These are phyloP conservation scores for Zarea fungicola DNA, from an alignment of 2,329 filamentous ascomycete genomes.

Conservation along the genomic window DNA sequence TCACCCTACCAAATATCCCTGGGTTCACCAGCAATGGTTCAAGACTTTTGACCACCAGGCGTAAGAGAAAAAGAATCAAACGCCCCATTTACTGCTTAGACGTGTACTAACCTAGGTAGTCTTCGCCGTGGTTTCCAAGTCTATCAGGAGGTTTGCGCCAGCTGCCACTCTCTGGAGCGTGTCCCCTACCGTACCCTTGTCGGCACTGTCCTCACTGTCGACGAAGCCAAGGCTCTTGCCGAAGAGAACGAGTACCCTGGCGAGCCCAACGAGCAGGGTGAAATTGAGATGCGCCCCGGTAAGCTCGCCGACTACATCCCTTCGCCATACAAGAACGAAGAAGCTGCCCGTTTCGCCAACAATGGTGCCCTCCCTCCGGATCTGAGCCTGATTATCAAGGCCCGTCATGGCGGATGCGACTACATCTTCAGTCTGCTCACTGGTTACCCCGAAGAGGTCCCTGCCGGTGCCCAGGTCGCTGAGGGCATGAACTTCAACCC, in stretches of 20 bases:
- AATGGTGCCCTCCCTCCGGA: conserved; percentile 96
- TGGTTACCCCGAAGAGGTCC: conserved; percentile 94
- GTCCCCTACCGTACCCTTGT: conserved; percentile 91
- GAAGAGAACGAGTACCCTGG: conserved; percentile 98
- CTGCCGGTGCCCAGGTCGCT: conserved; percentile 78
- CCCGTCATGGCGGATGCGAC: conserved; percentile 92
- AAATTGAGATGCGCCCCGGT: conserved; percentile 96
- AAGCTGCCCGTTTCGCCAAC: conserved; percentile 96
- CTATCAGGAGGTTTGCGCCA: conserved; percentile 96
- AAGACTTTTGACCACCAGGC: conserved; percentile 97
- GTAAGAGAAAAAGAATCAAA: conserved; percentile 52
- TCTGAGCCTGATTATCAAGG: conserved; percentile 97
- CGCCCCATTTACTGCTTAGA: not conserved
- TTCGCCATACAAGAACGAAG: conserved; percentile 95
- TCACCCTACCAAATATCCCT: conserved; percentile 87
- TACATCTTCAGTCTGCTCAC: conserved; percentile 98
- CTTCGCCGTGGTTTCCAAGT: conserved; percentile 99
- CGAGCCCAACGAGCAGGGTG: conserved; percentile 95
- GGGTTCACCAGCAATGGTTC: conserved; percentile 86
- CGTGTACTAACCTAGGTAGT: conserved; percentile 39
- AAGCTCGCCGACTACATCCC: conserved; percentile 98
- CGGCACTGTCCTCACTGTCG: conserved; percentile 86
- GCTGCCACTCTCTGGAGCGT: conserved; percentile 93
- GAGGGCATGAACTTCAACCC: conserved; percentile 99
- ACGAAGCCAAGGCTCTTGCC: conserved; percentile 94